Percentiles rank a stretch among this genome's conserved stretches.
Conservation (phyloP, 2,329 filamentous ascomycete species). For the Ophiostoma sp. region DNA sequence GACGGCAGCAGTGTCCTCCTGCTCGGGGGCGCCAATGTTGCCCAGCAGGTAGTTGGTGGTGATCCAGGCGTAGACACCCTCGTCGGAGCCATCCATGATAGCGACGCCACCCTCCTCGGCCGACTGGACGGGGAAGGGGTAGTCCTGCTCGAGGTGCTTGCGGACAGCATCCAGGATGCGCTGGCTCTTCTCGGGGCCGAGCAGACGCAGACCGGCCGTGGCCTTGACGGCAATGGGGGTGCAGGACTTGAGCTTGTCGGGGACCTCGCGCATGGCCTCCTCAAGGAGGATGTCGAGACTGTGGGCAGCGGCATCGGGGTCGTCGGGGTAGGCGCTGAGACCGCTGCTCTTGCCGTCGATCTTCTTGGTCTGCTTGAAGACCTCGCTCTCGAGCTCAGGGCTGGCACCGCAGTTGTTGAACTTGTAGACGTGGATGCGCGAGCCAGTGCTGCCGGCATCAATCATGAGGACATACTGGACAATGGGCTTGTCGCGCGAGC, state of each 20-base stretch:
- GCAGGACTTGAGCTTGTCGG: slow-evolving; percentile 84
- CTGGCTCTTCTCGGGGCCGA: slow-evolving; percentile 73
- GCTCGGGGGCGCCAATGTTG: slow-evolving; percentile 90
- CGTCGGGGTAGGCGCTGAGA: slow-evolving; percentile 78
- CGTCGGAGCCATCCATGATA: slow-evolving; percentile 96
- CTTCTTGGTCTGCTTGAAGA: slow-evolving; percentile 91
- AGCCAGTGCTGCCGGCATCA: slow-evolving; percentile 95
- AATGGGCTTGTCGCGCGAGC: slow-evolving; percentile 82
- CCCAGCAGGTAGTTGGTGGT: slow-evolving; percentile 97
- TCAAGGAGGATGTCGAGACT: slow-evolving; percentile 85
- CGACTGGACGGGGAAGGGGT: slow-evolving; percentile 90
- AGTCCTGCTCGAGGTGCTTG: slow-evolving; percentile 74
- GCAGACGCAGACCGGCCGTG: slow-evolving; percentile 83
- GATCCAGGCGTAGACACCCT: slow-evolving; percentile 98
- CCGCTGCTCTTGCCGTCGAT: slow-evolving; percentile 60
- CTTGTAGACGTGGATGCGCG: slow-evolving; percentile 95
- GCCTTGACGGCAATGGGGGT: slow-evolving; percentile 96
- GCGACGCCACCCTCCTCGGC: slow-evolving; percentile 80
- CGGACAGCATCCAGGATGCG: slow-evolving; percentile 84
- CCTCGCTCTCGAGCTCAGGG: slow-evolving; percentile 88
- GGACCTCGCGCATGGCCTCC: slow-evolving; percentile 76
- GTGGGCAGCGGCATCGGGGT: slow-evolving; percentile 81
- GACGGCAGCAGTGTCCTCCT: slow-evolving; percentile 84
- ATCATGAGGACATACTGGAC: slow-evolving; percentile 99
- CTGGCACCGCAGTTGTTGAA: slow-evolving; percentile 98